Base-by-base conservation (phyloP, 495 filamentous ascomycete genomes). In the Trichoderma reesei region DNA sequence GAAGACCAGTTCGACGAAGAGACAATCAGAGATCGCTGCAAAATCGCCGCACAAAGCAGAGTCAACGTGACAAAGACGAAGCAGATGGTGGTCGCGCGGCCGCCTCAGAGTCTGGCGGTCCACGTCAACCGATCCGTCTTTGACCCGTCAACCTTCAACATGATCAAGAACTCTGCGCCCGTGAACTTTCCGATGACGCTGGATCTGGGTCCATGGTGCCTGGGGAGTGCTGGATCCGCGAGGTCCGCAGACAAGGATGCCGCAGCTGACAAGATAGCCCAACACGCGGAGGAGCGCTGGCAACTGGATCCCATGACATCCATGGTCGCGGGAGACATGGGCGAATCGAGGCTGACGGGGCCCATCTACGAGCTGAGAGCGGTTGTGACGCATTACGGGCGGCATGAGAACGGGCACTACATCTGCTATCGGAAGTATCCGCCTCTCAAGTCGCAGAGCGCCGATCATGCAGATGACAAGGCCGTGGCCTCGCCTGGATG, bases 371-470 rank as follows among this genome's bases (percentile, higher is more conserved):
- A 90, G 68, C 77, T 98, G 36, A 86, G 89, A 26, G 90, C 92
- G 7, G 90, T 95, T 2, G 81, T 98, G 31, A 91, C 90, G 3
- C 94, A 99, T 73, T 88, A 88, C 65, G 95, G 94, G 5, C 80
- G 86, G 20, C 95, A 98, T 70, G 91, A 96, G 65, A 96, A 94
- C 67, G 95, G 95, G 0, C 95, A 99, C 75, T 98, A 99, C 69
- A 85, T 96, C 62, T 93, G 90, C 71, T 98, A 59, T 64, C 54
- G 51, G 36, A 39, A 62, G 51, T 38, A 54, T 16, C 34, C 54
- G 18, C 64, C 69, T 38, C 60, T 65, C 11, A 66, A 65, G 26
- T 60, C 31, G 11, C 59, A 63, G 33, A 61, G 60, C 44, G 16
- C 11, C n/a, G 5, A 36, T 10, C 11, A 26, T 10, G 38, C 11